Evolutionary conservation across 139 green algal species (phyloP), one percentile per base, ranked within the genome.

Genomic region (Picochlorum sp.): DNA sequence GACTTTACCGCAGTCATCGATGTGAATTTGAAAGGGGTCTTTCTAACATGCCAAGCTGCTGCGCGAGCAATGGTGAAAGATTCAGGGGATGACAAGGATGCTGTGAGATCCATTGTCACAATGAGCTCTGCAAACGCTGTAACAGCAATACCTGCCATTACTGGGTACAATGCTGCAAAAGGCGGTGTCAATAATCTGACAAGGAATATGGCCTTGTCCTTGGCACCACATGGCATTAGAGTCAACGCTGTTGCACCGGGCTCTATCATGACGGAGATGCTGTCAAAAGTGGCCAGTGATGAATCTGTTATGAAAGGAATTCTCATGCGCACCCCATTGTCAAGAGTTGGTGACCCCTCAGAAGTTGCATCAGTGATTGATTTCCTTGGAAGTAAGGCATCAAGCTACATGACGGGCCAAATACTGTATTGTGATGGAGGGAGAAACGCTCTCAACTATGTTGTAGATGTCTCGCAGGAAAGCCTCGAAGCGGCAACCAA

Each of bases 11-110:
- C 68, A 1, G 88, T 95, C 7, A 74, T 95, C 11, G 50, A 62
- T 0, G 84, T 95, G 23, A 95, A 95, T 73, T 74, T 95, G 2
- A 95, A 95, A 71, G 86, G 86, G 6, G 74, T 86, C 2, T 95
- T 95, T 72, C 65, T 95, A 50, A 76, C 56, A 18, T 69, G 72
- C 2, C 84, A 92, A 73, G 74, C 73, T 7, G 85, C 75, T 4
- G 86, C 82, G 0, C 63, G 66, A 18, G 76, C 89, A 62, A 92
- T 93, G 87, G 80, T 89, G 4, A 68, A 69, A 26, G 51, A 30
- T n/a, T 18, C 47, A 54, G 47, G n/a, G 47, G n/a, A 21, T 54
- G 47, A 20, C 16, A 23, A 23, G 47, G 47, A 54, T 1, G 16
- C 47, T 7, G 7, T 21, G 11, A 26, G 47, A 7, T 59, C 51